Conservation (phyloP, 768 basidiomycete species). For the Hortiboletus campestris region DNA sequence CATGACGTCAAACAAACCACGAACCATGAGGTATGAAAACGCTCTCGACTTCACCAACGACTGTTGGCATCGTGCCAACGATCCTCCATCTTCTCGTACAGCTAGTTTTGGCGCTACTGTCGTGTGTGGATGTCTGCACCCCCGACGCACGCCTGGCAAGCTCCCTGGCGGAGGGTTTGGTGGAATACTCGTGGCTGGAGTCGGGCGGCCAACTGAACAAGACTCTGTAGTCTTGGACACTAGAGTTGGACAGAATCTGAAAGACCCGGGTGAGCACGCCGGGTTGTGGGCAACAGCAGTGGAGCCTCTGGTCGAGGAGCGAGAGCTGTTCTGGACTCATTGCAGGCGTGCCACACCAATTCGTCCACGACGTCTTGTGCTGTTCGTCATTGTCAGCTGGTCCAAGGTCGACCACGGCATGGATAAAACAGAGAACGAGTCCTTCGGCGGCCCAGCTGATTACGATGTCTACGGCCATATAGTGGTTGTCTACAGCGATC, state of each 20-base stretch:
- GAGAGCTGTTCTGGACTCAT: slow-evolving; percentile 59
- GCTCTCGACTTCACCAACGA: slow-evolving; percentile 71
- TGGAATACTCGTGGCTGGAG: slow-evolving; percentile 37
- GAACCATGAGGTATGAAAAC: slow-evolving; percentile 89
- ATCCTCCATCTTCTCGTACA: slow-evolving; percentile 85
- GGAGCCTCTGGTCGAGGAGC: slow-evolving; percentile 57
- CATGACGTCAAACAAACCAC: slow-evolving; percentile 38
- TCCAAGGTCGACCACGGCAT: slow-evolving; percentile 73
- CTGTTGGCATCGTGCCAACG: slow-evolving; percentile 58
- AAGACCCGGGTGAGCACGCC: slow-evolving; percentile 63
- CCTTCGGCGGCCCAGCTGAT: slow-evolving; percentile 88
- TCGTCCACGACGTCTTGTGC: slow-evolving; percentile 75
- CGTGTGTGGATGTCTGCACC: slow-evolving; percentile 52
- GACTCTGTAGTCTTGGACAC: slow-evolving; percentile 48
- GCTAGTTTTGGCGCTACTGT: slow-evolving; percentile 77
- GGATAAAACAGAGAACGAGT: slow-evolving; percentile 85
- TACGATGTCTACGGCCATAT: slow-evolving; percentile 86
- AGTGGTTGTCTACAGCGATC: slow-evolving; percentile 65
- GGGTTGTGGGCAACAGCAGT: slow-evolving; percentile 51
- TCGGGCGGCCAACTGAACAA: slow-evolving; percentile 81
- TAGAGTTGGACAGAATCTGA: slow-evolving; percentile 66
- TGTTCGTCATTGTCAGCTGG: slow-evolving; percentile 72
- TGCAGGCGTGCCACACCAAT: slow-evolving; percentile 81
- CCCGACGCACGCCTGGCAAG: slow-evolving; percentile 62
- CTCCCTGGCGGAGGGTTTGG: slow-evolving; percentile 42